Evolutionary conservation across 148 eudicot species (phyloP).

Genomic region (Spergularia marina): DNA sequence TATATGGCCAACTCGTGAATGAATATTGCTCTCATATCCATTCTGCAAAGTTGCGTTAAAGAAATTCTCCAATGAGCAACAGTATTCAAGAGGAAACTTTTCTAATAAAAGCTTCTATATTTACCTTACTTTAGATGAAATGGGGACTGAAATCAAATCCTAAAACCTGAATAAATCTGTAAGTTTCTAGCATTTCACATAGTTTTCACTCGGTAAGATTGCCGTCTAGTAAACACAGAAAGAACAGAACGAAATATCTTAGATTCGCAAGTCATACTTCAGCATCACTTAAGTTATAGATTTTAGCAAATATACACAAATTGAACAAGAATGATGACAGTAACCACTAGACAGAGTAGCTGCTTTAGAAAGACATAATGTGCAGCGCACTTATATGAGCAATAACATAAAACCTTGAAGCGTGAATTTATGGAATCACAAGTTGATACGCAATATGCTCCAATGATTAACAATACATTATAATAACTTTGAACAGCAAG

Average conservation of each 20-base stretch:
- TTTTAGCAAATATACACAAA: no score
- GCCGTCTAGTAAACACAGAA: no score
- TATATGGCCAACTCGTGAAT: conserved; percentile 70
- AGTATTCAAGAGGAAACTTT: background rate
- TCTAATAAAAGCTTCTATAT: background rate
- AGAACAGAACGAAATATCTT: no score
- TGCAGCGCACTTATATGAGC: background rate
- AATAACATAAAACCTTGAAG: background rate
- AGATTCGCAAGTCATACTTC: no score
- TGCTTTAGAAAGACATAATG: no score
- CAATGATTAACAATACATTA: background rate
- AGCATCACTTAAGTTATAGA: no score
- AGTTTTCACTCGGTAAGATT: background rate
- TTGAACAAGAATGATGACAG: no score
- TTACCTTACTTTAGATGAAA: background rate
- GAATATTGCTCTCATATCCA: conserved; percentile 87
- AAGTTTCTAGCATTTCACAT: background rate
- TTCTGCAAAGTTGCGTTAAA: conserved; percentile 36
- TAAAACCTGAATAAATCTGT: background rate
- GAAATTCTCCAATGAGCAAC: background rate
- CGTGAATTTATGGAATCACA: background rate
- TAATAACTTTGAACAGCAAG: background rate
- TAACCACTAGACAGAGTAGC: no score
- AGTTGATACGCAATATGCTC: background rate
- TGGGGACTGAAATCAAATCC: background rate